phyloP scores from a whole-genome alignment of 2,329 filamentous ascomycete genomes.

The Diaporthe velutina region DNA sequence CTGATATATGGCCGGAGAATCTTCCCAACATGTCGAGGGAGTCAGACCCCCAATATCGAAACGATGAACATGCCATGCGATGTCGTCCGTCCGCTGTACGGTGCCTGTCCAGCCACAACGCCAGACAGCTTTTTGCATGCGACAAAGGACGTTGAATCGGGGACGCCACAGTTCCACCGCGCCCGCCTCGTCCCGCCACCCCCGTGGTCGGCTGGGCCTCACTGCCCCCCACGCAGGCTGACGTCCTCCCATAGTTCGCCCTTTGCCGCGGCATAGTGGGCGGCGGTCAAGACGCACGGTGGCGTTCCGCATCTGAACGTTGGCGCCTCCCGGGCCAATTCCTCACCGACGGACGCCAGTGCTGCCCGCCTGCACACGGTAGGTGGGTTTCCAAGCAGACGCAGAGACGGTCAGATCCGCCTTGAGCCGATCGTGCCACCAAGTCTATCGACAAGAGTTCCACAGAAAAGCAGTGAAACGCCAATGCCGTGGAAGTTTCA shows the following conservation, averaged over 20 bases:
- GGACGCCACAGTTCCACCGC: conserved; percentile 23
- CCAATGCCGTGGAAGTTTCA: background rate
- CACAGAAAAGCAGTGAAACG: background rate
- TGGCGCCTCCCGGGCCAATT: background rate
- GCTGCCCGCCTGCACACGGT: background rate
- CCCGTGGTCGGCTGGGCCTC: background rate
- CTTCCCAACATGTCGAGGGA: no score
- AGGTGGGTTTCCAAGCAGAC: background rate
- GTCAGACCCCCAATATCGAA: background rate
- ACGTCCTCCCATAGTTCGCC: background rate
- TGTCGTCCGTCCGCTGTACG: background rate
- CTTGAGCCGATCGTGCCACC: background rate
- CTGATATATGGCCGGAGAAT: background rate
- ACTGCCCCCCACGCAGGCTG: background rate
- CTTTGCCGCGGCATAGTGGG: background rate
- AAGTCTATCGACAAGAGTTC: background rate
- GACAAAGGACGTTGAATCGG: background rate
- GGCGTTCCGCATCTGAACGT: background rate
- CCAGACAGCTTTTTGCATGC: background rate
- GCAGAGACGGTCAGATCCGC: background rate
- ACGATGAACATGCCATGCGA: background rate
- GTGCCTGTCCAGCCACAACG: background rate
- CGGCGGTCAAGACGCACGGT: background rate
- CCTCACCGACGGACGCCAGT: background rate
- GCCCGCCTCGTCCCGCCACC: conserved; percentile 1